These are phyloP conservation scores for Hypomontagnella submonticulosa DNA, from an alignment of 495 filamentous ascomycete species.

Conservation along the genomic window DNA sequence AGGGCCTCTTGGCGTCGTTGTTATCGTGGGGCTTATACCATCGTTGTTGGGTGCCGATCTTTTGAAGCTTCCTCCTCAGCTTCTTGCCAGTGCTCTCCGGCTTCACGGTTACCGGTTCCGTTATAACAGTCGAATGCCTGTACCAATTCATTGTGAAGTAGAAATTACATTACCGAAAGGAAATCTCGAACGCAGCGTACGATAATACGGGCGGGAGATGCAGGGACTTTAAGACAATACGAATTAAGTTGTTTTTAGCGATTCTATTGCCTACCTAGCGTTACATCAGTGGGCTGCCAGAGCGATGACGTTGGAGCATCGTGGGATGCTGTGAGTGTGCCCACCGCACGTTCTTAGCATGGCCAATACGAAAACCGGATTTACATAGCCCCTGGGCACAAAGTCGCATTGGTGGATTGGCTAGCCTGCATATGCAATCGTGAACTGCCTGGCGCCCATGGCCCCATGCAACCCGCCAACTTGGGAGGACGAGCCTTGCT, in stretches of 20 bases:
- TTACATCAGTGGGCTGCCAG: constrained; percentile 39
- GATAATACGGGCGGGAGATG: constrained; percentile 29
- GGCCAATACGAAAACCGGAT: constrained; percentile 52
- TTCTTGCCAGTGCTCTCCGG: constrained; percentile 44
- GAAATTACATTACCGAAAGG: constrained; percentile 41
- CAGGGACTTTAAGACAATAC: constrained; percentile 40
- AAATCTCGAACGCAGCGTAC: constrained; percentile 21
- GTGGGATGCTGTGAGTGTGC: constrained; percentile 27
- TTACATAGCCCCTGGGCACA: constrained; percentile 43
- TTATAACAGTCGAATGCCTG: constrained; percentile 43
- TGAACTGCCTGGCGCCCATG: constrained; percentile 17
- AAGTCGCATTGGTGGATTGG: constrained; percentile 34
- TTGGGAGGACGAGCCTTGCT: constrained; percentile 26
- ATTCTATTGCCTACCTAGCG: constrained; percentile 37
- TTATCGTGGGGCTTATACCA: constrained; percentile 35
- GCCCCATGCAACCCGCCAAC: constrained; percentile 36
- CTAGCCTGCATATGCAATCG: constrained; percentile 45
- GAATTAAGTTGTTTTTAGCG: constrained; percentile 32
- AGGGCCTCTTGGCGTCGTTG: constrained; percentile 40
- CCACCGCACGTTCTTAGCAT: constrained; percentile 32
- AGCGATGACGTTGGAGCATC: constrained; percentile 52
- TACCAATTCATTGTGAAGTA: constrained; percentile 51
- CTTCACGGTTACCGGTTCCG: constrained; percentile 36
- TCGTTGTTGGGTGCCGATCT: constrained; percentile 45
- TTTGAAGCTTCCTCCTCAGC: constrained; percentile 57